Conservation (phyloP, 257 asterid genomes). For the Ilex asprella region DNA sequence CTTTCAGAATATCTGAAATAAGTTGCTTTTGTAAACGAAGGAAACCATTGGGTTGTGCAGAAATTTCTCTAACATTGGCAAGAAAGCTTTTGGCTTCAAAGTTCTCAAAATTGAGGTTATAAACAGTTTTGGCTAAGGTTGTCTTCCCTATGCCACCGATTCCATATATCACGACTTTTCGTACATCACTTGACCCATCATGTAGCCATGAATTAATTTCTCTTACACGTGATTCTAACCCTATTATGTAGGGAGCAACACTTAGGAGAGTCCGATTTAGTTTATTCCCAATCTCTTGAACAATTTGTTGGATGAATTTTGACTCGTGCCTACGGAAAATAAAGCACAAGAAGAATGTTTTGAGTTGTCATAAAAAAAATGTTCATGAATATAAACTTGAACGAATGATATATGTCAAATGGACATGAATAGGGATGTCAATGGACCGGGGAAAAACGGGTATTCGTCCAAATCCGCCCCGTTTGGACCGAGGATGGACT, state of each 20-base stretch:
- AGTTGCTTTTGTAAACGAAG: conserved; percentile 12
- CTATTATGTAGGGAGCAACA: neutral
- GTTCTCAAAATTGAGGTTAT: conserved; percentile 11
- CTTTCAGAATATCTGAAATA: conserved; percentile 9
- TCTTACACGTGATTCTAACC: neutral
- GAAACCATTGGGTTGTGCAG: conserved; percentile 11
- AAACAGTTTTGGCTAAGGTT: conserved; percentile 21
- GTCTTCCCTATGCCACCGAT: conserved; percentile 23
- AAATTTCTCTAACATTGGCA: conserved; percentile 6
- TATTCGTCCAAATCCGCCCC: too few species aligned
- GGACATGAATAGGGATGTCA: too few species aligned
- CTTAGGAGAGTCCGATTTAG: neutral
- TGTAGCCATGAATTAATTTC: neutral
- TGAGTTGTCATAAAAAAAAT: neutral
- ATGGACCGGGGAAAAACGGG: too few species aligned
- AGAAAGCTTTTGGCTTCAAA: neutral
- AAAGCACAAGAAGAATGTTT: neutral
- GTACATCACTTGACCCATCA: neutral
- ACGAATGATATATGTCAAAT: too few species aligned
- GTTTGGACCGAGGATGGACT: too few species aligned
- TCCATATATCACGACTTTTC: conserved; percentile 4
- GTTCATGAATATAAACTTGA: too few species aligned
- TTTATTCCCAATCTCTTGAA: neutral
- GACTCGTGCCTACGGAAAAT: neutral
- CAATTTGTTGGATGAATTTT: neutral